These are phyloP conservation scores for Nicotiana attenuata DNA, from an alignment of 257 asterid genomes.

Conservation along the genomic window DNA sequence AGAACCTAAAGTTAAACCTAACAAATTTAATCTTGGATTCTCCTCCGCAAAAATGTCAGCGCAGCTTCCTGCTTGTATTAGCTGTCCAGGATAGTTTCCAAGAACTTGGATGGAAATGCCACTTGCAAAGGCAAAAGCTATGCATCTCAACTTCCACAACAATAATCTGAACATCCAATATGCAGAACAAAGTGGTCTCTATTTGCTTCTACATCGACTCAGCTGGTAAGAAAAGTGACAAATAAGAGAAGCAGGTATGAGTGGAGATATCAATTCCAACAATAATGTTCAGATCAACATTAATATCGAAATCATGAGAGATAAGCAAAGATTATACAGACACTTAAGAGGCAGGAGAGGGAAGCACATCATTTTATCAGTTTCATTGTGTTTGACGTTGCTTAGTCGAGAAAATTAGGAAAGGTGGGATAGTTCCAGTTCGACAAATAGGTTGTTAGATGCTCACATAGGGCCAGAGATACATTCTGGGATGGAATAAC, in stretches of 20 bases:
- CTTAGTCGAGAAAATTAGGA: not conserved
- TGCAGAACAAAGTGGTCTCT: not conserved
- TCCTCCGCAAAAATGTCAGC: not conserved
- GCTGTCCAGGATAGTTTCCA: not conserved
- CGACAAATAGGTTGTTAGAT: not conserved
- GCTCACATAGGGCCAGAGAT: not conserved
- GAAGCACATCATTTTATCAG: not conserved
- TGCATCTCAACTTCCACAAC: not conserved
- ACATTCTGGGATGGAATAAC: no score
- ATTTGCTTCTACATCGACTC: not conserved
- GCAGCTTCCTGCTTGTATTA: not conserved
- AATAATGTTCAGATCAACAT: not conserved
- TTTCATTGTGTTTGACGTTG: not conserved
- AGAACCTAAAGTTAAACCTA: no score
- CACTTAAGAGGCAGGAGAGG: not conserved
- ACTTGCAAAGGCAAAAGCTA: not conserved
- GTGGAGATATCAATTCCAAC: not conserved
- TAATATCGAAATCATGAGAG: not conserved
- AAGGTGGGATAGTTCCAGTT: not conserved
- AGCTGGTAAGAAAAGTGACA: not conserved
- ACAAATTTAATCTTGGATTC: no score
- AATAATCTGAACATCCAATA: not conserved
- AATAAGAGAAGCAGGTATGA: not conserved
- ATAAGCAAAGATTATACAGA: not conserved
- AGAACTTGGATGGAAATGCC: not conserved